Base-by-base conservation (phyloP, 176 grass and related monocot species). In the Cenchrus americanus region DNA sequence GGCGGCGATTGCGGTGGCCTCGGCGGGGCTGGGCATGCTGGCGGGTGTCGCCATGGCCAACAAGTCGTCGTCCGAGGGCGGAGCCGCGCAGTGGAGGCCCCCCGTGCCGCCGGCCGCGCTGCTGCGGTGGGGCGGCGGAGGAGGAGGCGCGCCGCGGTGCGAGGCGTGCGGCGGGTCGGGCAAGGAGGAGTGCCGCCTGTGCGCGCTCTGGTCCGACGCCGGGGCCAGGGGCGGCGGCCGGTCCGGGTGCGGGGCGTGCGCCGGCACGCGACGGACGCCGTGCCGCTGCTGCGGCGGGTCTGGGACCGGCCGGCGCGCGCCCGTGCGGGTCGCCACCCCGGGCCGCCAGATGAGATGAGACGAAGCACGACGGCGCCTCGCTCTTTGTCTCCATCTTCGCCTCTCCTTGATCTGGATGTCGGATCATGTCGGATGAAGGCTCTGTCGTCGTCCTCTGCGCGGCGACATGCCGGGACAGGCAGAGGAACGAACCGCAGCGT, bases 21-120 rank as follows among this genome's bases (percentile, higher is more conserved):
- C 96, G 10, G 96, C 96, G 50, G 96, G 96, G 9, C 89, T 96
- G 9, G 93, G 96, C 19, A 92, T 99, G 69, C 81, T 99, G 55
- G 96, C 91, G 11, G 91, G 96, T 0, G 93, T 90, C 34, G 89
- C 84, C 17, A 88, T 96, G 76, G 96, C 87, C 17, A 96, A 87
- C 82, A 71, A 67, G 78, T 17, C 49, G 0, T 17, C 78, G 0
- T 7, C 58, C 8, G 63, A 21, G 55, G 0, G 64, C 78, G 50
- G 37, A 46, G 9, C 19, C 26, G 46, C 53, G 82, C 78, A n/a
- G 46, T 84, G 85, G 80, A 54, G 47, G 47, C 70, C 70, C 23
- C 70, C 70, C 23, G 47, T 22, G 0, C 26, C 6, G 14, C 7
- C 47, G 3, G 46, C 70, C 6, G 34, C 34, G 34, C 34, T 37